phyloP scores from a whole-genome alignment of 345 rosid genomes.

The Hypericum perforatum region DNA sequence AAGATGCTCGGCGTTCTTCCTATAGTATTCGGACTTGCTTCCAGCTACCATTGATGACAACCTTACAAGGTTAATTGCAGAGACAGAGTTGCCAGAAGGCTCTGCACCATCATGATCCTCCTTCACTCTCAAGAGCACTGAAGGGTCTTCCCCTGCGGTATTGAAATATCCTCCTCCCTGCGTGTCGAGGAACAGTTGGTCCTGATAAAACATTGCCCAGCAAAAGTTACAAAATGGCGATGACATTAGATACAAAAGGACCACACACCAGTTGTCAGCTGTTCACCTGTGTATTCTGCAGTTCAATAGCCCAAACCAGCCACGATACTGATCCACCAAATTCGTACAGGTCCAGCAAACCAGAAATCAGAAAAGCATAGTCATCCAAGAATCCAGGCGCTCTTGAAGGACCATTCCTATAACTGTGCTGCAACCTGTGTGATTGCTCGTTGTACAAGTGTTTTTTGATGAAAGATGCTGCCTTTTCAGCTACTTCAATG shows the following conservation, averaged over 20 bases:
- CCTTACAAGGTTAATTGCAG: slow-evolving; percentile 74
- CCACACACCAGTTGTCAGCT: neutral
- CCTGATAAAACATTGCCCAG: slow-evolving; percentile 29
- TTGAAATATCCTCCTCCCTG: slow-evolving; percentile 91
- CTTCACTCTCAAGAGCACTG: slow-evolving; percentile 85
- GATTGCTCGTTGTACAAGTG: slow-evolving; percentile 58
- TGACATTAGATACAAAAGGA: neutral
- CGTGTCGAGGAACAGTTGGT: slow-evolving; percentile 79
- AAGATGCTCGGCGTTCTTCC: slow-evolving; percentile 50
- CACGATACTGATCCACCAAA: slow-evolving; percentile 51
- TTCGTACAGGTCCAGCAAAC: slow-evolving; percentile 77
- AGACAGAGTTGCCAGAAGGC: slow-evolving; percentile 90
- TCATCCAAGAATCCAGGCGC: slow-evolving; percentile 96
- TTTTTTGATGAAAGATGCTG: slow-evolving; percentile 56
- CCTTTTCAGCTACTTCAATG: slow-evolving; percentile 73
- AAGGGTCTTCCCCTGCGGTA: slow-evolving; percentile 79
- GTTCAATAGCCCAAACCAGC: slow-evolving; percentile 71
- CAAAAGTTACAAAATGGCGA: neutral
- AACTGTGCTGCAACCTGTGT: slow-evolving; percentile 63
- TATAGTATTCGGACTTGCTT: slow-evolving; percentile 41
- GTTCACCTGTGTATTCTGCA: slow-evolving; percentile 76
- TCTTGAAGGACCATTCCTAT: slow-evolving; percentile 76
- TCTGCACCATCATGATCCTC: slow-evolving; percentile 98
- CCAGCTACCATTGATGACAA: slow-evolving; percentile 61
- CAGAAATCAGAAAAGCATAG: slow-evolving; percentile 83